phyloP scores from a whole-genome alignment of 1,139 yeast genomes.

The Blastobotrys niveus region DNA sequence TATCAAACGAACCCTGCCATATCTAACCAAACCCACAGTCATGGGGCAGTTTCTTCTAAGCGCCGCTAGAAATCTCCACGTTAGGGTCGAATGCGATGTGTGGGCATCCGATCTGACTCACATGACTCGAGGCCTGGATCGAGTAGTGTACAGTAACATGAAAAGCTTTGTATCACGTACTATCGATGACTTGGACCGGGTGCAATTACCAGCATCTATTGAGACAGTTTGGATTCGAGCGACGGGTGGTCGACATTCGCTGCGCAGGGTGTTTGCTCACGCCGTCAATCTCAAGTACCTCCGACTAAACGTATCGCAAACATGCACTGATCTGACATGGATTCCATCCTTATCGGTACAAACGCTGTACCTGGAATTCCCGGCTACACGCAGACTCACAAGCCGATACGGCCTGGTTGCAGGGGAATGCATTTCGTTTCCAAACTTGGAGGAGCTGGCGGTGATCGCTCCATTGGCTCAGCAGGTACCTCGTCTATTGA shows the following conservation, averaged over 20 bases:
- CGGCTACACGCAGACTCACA: no score
- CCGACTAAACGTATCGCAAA: neutral
- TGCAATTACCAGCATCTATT: neutral
- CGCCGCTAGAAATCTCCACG: no score
- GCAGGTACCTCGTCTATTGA: no score
- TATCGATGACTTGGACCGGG: neutral
- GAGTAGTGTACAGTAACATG: neutral
- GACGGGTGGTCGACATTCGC: neutral
- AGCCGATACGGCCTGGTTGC: neutral
- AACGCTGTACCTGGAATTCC: neutral
- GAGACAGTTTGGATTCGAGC: neutral
- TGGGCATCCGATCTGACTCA: neutral
- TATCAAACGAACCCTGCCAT: no score
- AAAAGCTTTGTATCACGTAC: neutral
- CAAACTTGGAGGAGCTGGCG: neutral
- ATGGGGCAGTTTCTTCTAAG: no score
- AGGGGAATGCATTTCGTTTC: neutral
- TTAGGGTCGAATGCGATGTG: neutral
- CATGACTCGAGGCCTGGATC: neutral
- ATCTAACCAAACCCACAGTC: no score
- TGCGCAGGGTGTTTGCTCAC: neutral
- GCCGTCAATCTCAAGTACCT: neutral
- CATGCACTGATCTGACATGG: neutral
- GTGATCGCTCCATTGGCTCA: neutral
- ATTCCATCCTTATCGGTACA: neutral